Evolutionary conservation across 2,329 filamentous ascomycete genomes (phyloP).

Genomic region (Blumeriella jaapii): DNA sequence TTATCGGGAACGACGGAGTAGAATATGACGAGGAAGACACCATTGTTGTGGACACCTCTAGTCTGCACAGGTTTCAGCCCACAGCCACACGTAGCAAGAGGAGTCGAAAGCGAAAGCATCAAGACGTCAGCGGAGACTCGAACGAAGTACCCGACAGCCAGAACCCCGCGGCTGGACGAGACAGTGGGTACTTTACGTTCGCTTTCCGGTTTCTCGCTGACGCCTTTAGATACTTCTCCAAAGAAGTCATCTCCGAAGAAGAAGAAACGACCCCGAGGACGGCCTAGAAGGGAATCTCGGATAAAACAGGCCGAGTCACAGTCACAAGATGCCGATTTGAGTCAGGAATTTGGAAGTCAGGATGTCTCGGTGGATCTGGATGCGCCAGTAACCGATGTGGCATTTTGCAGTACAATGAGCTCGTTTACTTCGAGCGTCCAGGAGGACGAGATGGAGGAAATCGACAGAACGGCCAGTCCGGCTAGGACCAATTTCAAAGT

Average conservation of each 20-base stretch:
- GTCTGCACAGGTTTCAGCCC: conserved; percentile 4
- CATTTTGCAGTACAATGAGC: conserved; percentile 1
- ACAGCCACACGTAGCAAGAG: conserved; percentile 4
- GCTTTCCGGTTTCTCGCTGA: background rate
- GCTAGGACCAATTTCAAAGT: too few species aligned
- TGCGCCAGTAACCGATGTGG: conserved; percentile 3
- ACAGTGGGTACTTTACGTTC: conserved; percentile 5
- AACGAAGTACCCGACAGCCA: conserved; percentile 19
- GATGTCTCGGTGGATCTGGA: conserved; percentile 12
- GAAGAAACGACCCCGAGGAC: conserved; percentile 9
- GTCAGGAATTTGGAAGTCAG: conserved; percentile 4
- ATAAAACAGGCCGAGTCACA: conserved; percentile 1
- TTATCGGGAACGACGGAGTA: conserved; percentile 8
- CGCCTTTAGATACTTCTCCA: conserved; percentile 3
- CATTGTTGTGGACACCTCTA: conserved; percentile 17
- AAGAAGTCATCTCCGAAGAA: conserved; percentile 10
- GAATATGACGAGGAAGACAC: conserved; percentile 13
- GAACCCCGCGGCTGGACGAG: conserved; percentile 8
- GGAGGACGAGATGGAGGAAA: background rate
- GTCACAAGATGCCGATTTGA: conserved; percentile 1
- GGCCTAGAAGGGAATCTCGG: conserved; percentile 7
- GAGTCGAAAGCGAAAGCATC: conserved; percentile 16
- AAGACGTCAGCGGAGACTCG: conserved; percentile 6
- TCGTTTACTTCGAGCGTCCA: background rate
- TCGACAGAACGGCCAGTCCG: too few species aligned